phyloP scores from a whole-genome alignment of 805 yeast genomes.

The Monosporozyma aquatica region DNA sequence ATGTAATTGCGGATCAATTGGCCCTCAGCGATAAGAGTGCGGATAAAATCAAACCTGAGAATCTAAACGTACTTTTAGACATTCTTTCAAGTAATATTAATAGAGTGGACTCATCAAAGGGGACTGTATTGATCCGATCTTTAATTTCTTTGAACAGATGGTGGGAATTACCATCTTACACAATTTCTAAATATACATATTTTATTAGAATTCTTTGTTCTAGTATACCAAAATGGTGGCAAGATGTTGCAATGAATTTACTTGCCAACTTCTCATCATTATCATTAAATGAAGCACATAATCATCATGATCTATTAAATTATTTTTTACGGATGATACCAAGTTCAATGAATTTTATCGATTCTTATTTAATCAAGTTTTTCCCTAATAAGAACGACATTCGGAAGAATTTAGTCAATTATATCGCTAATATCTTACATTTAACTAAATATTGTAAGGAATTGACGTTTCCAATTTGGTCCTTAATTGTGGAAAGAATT shows the following conservation, averaged over 20 bases:
- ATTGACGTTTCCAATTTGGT: constrained; percentile 68
- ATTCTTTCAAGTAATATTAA: constrained; percentile 57
- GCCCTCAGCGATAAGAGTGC: constrained; percentile 41
- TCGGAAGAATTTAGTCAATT: constrained; percentile 46
- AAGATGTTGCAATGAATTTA: constrained; percentile 66
- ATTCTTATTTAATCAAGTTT: constrained; percentile 43
- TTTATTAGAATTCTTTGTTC: constrained; percentile 75
- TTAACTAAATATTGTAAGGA: constrained; percentile 67
- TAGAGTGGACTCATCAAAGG: constrained; percentile 46
- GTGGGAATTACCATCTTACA: constrained; percentile 40
- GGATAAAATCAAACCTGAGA: constrained; percentile 45
- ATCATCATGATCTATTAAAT: constrained; percentile 56
- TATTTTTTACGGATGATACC: constrained; percentile 70
- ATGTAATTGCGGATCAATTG: constrained; percentile 52
- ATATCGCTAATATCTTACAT: constrained; percentile 53
- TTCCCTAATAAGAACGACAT: constrained; percentile 77
- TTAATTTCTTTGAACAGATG: constrained; percentile 54
- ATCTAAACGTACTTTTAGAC: constrained; percentile 47
- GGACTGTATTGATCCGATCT: constrained; percentile 48
- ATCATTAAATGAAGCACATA: constrained; percentile 29
- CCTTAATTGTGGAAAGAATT: constrained; percentile 63
- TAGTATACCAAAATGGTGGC: constrained; percentile 83
- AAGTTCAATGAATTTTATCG: constrained; percentile 62
- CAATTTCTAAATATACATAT: constrained; percentile 50
- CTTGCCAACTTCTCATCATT: constrained; percentile 46